A percentile compares a stretch with the other conserved stretches of the same genome.
Evolutionary conservation across 164 flowering plant genomes (phyloP).

Genomic region (Buxus sempervirens): DNA sequence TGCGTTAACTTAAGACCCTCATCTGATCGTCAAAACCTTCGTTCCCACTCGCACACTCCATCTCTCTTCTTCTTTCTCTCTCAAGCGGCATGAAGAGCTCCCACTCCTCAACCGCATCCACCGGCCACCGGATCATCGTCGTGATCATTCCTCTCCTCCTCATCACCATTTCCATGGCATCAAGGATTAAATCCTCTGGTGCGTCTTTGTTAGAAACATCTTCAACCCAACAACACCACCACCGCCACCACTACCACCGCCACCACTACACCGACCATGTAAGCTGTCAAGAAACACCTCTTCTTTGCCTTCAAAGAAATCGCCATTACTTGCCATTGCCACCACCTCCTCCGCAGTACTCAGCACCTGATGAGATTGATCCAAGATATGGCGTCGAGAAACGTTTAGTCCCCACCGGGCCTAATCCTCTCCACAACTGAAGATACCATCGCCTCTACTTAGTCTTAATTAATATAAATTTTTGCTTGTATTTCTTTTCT

Average conservation of each 20-base stretch:
- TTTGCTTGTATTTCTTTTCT: neutral
- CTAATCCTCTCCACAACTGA: constrained; percentile 90
- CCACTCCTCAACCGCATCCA: constrained; percentile 9
- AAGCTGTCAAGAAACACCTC: constrained; percentile 10
- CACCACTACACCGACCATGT: constrained; percentile 10
- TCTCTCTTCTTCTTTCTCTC: constrained; percentile 7
- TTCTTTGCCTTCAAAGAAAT: constrained; percentile 33
- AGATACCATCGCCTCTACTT: too few relatives aligned
- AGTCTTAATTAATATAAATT: neutral
- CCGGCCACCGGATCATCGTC: neutral
- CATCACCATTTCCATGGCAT: constrained; percentile 1
- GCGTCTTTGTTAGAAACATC: constrained; percentile 4
- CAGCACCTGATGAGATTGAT: constrained; percentile 48
- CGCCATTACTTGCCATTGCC: constrained; percentile 19
- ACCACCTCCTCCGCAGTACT: constrained; percentile 22
- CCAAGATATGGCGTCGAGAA: constrained; percentile 81
- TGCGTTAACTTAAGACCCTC: constrained; percentile 3
- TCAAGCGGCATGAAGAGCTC: constrained; percentile 8
- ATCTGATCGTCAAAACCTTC: constrained; percentile 6
- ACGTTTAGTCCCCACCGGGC: constrained; percentile 83
- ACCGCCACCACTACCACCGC: constrained; percentile 11
- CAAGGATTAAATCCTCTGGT: constrained; percentile 9
- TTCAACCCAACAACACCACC: constrained; percentile 4
- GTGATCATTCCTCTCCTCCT: constrained; percentile 12
- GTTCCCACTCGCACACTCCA: neutral